Evolutionary conservation across 1,139 yeast species (phyloP).

Genomic region (Suhomyces coccinellae): DNA sequence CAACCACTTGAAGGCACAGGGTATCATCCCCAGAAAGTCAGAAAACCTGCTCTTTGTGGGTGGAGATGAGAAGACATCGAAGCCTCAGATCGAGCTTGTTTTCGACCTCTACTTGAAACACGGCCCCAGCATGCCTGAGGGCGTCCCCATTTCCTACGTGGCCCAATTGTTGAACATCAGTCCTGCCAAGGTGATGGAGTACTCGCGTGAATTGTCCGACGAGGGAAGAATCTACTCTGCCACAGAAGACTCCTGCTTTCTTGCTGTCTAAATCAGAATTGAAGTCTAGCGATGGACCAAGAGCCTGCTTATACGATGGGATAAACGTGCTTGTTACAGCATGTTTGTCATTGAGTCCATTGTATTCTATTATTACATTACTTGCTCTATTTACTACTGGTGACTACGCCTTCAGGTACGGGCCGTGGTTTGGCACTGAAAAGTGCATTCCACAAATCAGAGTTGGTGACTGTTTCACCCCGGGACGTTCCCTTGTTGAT

Average conservation of each 20-base stretch:
- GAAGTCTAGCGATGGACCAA: too few species aligned
- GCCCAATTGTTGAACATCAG: conserved; percentile 55
- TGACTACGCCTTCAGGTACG: background rate
- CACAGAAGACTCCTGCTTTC: conserved; percentile 60
- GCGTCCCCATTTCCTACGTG: conserved; percentile 65
- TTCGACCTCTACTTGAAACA: conserved; percentile 51
- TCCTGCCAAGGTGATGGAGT: conserved; percentile 47
- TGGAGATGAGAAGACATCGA: conserved; percentile 18
- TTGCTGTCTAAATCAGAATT: conserved; percentile 19
- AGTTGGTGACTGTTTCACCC: conserved; percentile 57
- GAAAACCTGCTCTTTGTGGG: conserved; percentile 20
- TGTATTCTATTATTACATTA: too few species aligned
- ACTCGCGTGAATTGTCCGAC: conserved; percentile 57
- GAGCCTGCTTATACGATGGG: too few species aligned
- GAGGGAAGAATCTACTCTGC: conserved; percentile 69
- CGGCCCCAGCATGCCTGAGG: conserved; percentile 64
- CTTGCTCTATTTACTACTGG: background rate
- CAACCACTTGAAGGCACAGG: conserved; percentile 58
- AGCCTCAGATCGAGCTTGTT: conserved; percentile 44
- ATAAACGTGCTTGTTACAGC: too few species aligned
- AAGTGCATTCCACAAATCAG: conserved; percentile 62
- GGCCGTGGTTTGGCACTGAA: conserved; percentile 34
- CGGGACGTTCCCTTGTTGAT: conserved; percentile 43
- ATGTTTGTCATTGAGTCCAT: too few species aligned
- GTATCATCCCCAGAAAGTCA: conserved; percentile 22